phyloP scores from a whole-genome alignment of 108 stramenopile genomes.

The Cyclostephanos tholiformis region DNA sequence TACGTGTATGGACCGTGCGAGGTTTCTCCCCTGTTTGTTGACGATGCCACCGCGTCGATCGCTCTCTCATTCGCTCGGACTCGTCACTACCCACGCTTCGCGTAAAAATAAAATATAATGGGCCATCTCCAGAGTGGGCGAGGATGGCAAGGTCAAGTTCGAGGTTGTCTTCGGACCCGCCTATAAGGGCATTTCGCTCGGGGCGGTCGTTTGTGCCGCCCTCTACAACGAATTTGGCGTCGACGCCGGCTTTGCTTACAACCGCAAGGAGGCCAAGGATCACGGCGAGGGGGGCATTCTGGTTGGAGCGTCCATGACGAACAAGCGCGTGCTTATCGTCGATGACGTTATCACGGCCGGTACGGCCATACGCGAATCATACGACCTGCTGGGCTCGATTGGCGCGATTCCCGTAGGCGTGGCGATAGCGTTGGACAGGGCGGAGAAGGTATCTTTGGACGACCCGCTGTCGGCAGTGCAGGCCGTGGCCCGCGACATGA shows the following conservation, averaged over 20 bases:
- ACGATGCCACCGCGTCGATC: background rate
- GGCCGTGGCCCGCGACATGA: slow-evolving; percentile 86
- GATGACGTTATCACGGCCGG: slow-evolving; percentile 99
- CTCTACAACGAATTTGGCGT: slow-evolving; percentile 84
- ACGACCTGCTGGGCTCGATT: slow-evolving; percentile 73
- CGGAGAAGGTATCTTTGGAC: slow-evolving; percentile 86
- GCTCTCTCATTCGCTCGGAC: background rate
- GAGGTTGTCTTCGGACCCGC: slow-evolving; percentile 98
- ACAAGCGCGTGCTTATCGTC: slow-evolving; percentile 92
- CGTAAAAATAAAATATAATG: background rate
- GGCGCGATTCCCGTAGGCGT: slow-evolving; percentile 92
- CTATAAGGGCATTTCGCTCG: slow-evolving; percentile 99
- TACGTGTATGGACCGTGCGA: background rate
- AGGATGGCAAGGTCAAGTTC: slow-evolving; percentile 75
- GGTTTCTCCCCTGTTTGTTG: background rate
- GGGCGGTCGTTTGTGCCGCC: slow-evolving; percentile 89
- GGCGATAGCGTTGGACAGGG: slow-evolving; percentile 94
- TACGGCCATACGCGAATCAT: slow-evolving; percentile 95
- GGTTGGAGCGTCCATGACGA: slow-evolving; percentile 90
- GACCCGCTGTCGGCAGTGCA: slow-evolving; percentile 88
- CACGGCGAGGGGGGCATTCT: slow-evolving; percentile 97
- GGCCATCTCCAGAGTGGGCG: slow-evolving; percentile 47
- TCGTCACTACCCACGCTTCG: slow-evolving; percentile 1
- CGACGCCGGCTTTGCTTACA: slow-evolving; percentile 92
- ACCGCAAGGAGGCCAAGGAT: slow-evolving; percentile 99